Evolutionary conservation across 495 filamentous ascomycete species (phyloP), one percentile per base, ranked within the genome.

Genomic region (Tuber magnatum): DNA sequence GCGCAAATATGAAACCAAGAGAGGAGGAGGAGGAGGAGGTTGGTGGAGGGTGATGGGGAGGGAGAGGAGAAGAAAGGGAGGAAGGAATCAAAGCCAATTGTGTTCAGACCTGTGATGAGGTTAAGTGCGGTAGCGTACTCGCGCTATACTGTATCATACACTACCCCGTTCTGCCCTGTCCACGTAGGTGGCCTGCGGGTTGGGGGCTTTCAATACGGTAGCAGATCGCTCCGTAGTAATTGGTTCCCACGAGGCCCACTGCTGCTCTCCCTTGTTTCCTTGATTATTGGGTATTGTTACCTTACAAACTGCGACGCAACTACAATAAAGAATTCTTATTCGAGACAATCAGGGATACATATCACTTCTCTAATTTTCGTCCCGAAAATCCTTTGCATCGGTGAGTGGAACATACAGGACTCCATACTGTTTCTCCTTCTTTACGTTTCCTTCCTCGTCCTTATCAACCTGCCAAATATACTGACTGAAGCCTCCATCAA

Each of bases 331-430:
- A 65, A 20, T 65, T 35, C 28, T 3, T 65, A 65, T 65, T 61
- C 16, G 56, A 65, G 56, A 65, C 14, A 65, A 65, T 35, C 56
- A 35, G 16, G 56, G 18, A 20, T 14, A 65, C 14, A 65, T 65
- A 65, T 65, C 28, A 56, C 42, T 28, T n/a, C 20, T 24, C 69
- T 75, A 75, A 16, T 42, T 28, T 61, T 79, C 76, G 39, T 79
- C 77, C 48, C 48, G 74, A 71, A 78, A 81, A 42, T 71, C 40
- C 72, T 76, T 83, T 71, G 92, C 88, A 86, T 98, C 94, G 44
- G 94, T 97, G 85, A 99, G 84, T 40, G 96, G 95, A 74, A 99
- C 96, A 86, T 98, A 99, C 81, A 90, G 86, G 72, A 99, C 95
- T 56, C 91, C 92, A 84, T 92, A 93, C 74, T 90, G 80, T 85